These are phyloP conservation scores for Hypocreales sp. DNA, from an alignment of 2,329 filamentous ascomycete species.

Conservation along the genomic window DNA sequence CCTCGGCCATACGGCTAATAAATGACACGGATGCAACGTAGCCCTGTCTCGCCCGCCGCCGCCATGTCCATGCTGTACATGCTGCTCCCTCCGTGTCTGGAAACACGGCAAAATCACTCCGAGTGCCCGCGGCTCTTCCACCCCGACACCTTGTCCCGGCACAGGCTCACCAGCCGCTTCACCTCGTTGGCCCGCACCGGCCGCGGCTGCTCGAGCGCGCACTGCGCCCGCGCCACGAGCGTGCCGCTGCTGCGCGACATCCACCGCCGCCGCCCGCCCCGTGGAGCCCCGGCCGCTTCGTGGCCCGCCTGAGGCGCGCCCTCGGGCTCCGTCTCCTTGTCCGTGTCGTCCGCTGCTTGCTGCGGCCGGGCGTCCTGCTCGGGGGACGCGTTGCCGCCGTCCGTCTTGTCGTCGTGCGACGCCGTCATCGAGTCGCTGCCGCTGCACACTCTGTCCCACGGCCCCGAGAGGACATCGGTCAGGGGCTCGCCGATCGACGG, in stretches of 20 bases:
- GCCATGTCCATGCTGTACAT: no score
- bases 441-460: no score
- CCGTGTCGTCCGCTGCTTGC: neutral
- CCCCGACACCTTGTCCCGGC: conserved; percentile 9
- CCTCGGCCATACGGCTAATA: no score
- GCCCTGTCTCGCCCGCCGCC: no score
- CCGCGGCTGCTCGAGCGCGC: conserved; percentile 14
- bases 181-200: conserved; percentile 15
- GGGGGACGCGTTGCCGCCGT: no score
- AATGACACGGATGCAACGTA: no score
- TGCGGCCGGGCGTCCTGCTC: neutral
- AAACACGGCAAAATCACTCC: no score
- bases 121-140: conserved; percentile 7
- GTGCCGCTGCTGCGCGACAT: conserved; percentile 8
- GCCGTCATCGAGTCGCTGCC: no score
- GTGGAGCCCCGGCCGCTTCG: conserved; percentile 2
- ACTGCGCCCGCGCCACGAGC: conserved; percentile 12
- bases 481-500: no score
- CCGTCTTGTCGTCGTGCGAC: no score
- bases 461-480: no score
- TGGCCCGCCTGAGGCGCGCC: neutral
- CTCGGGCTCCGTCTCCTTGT: neutral
- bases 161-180: conserved; percentile 14
- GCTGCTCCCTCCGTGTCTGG: no score
- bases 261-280: conserved; percentile 5